Evolutionary conservation across 78 protist species (phyloP).

Genomic region (Dictyostelium purpureum): DNA sequence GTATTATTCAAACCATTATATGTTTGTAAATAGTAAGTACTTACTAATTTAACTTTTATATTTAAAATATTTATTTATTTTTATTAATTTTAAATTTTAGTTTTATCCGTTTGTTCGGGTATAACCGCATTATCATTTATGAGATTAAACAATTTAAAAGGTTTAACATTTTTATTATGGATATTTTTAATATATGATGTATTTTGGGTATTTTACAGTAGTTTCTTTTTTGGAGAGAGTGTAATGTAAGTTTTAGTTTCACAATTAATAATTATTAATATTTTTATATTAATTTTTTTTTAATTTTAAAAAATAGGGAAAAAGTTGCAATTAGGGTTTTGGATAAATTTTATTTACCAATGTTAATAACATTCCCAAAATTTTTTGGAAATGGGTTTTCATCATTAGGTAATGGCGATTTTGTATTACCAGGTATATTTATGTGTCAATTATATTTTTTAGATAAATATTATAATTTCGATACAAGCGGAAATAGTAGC

Average conservation of each 20-base stretch:
- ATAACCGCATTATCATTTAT: slow-evolving; percentile 44
- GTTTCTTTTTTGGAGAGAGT: slow-evolving; percentile 35
- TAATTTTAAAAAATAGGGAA: slow-evolving; percentile 24
- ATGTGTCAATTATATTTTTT: slow-evolving; percentile 57
- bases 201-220: slow-evolving; percentile 53
- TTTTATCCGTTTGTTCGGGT: slow-evolving; percentile 16
- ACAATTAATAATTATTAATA: background rate
- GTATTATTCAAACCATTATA: slow-evolving; percentile 14
- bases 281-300: background rate
- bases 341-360: slow-evolving; percentile 47
- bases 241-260: slow-evolving; percentile 20
- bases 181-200: slow-evolving; percentile 56
- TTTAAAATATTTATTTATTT: background rate
- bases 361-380: slow-evolving; percentile 6
- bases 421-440: slow-evolving; percentile 53
- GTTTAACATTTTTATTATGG: slow-evolving; percentile 12
- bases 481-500: background rate
- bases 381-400: slow-evolving; percentile 21
- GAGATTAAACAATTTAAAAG: slow-evolving; percentile 25
- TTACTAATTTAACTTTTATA: background rate
- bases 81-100: background rate
- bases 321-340: slow-evolving; percentile 36
- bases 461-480: slow-evolving; percentile 25
- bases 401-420: slow-evolving; percentile 59
- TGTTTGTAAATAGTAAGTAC: slow-evolving; percentile 22